phyloP scores from a whole-genome alignment of 192 early-diverging fungal species.

The Phycomyces nitens region DNA sequence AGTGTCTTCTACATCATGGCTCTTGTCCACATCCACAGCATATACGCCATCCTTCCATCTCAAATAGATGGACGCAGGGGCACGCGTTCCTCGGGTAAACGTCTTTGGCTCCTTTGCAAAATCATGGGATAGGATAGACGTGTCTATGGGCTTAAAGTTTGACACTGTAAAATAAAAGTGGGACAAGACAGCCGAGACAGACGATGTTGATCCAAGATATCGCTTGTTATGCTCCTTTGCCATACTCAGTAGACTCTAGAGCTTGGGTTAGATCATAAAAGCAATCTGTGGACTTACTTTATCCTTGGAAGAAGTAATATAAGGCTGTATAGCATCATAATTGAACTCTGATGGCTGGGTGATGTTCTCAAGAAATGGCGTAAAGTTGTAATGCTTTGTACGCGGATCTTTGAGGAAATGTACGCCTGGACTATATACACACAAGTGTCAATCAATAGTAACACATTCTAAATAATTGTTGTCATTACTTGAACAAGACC shows the following conservation, averaged over 20 bases:
- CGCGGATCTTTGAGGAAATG: conserved; percentile 78
- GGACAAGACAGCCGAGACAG: conserved; percentile 70
- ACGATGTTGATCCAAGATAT: conserved; percentile 90
- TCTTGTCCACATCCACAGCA: conserved; percentile 83
- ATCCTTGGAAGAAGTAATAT: conserved; percentile 79
- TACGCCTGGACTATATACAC: conserved; percentile 62
- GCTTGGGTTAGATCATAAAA: too few species aligned
- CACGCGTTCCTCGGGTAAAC: conserved; percentile 63
- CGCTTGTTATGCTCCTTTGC: conserved; percentile 44
- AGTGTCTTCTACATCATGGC: conserved; percentile 62
- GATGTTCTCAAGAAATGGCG: conserved; percentile 75
- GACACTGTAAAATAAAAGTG: conserved; percentile 77
- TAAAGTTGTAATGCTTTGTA: conserved; percentile 74
- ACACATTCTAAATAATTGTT: not conserved
- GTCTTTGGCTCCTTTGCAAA: conserved; percentile 49
- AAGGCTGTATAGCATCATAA: conserved; percentile 73
- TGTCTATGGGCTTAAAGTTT: conserved; percentile 57
- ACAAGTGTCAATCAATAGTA: not conserved
- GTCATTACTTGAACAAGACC: conserved; percentile 59
- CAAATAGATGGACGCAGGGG: conserved; percentile 68
- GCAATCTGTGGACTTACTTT: too few species aligned
- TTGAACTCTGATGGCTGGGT: conserved; percentile 79
- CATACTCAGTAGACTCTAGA: conserved; percentile 41
- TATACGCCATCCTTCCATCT: conserved; percentile 71
- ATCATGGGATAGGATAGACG: conserved; percentile 52